Evolutionary conservation across 169 alveolate species (phyloP).

Genomic region (Plasmodium blacklocki): DNA sequence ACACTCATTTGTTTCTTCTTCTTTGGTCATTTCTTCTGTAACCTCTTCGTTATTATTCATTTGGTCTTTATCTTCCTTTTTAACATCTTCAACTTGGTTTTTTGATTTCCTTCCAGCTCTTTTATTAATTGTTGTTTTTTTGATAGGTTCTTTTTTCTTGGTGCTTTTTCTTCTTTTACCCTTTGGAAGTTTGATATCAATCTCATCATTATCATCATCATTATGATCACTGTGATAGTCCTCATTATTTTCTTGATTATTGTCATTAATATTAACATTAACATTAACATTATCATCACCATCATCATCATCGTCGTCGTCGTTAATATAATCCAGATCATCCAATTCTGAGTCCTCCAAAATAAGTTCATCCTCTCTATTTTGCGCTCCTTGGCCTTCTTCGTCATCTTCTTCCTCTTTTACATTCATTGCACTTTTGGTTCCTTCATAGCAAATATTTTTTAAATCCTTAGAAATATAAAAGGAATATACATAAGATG

Average conservation of each 20-base stretch:
- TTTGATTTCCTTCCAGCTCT: not conserved
- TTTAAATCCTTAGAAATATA: conserved; percentile 53
- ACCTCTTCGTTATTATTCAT: not conserved
- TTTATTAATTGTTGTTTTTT: not conserved
- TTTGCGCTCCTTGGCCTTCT: not conserved
- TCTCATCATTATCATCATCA: not conserved
- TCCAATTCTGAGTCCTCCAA: conserved; percentile 6
- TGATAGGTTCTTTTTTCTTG: not conserved
- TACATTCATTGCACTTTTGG: not conserved
- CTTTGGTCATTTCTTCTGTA: not conserved
- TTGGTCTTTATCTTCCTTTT: not conserved
- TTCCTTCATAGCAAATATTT: conserved; percentile 45
- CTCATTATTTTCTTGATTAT: not conserved
- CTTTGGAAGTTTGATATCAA: not conserved
- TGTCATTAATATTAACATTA: not conserved
- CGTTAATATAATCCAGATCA: not conserved
- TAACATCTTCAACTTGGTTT: not conserved
- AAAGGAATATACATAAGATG: conserved; percentile 53
- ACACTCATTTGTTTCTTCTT: not conserved
- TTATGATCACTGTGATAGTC: not conserved
- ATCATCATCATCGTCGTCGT: not conserved
- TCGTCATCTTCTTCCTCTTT: conserved; percentile 7
- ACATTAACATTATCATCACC: not conserved
- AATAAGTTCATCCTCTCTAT: not conserved
- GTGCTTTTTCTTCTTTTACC: not conserved